Evolutionary conservation across 2,329 filamentous ascomycete species (phyloP).

Genomic region (Fusarium pseudoanthophilum): DNA sequence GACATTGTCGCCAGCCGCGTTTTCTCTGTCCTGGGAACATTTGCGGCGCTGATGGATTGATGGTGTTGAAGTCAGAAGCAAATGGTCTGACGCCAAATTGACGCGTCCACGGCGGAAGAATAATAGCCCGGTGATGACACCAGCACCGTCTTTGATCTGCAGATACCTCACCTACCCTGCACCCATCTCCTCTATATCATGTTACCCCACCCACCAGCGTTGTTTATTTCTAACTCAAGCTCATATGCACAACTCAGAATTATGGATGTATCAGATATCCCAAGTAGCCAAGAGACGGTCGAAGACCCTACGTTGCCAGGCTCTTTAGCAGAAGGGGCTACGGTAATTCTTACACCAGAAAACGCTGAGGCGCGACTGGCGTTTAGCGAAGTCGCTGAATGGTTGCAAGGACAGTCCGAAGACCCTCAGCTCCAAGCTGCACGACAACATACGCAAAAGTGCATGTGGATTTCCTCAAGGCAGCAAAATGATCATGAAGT

Average conservation of each 20-base stretch:
- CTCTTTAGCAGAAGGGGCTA: background rate
- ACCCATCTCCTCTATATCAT: too few species aligned
- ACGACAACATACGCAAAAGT: background rate
- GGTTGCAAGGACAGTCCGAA: accelerated
- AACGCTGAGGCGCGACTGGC: background rate
- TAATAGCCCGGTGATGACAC: background rate
- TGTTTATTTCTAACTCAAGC: background rate
- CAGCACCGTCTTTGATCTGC: too few species aligned
- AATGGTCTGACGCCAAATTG: accelerated
- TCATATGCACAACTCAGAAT: accelerated
- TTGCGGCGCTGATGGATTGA: accelerated
- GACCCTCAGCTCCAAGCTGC: accelerated
- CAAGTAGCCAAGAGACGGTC: background rate
- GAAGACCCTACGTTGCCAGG: background rate
- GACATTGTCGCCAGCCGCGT: background rate
- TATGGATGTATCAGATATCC: background rate
- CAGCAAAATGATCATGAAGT: background rate
- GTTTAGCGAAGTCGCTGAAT: accelerated
- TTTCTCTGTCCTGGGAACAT: background rate
- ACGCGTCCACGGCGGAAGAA: background rate
- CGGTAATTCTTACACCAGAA: background rate
- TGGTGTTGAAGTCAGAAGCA: accelerated
- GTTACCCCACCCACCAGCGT: background rate
- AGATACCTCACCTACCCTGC: background rate
- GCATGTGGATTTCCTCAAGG: background rate